Evolutionary conservation across 805 yeast species (phyloP).

Genomic region (Schwanniomyces yamadae): DNA sequence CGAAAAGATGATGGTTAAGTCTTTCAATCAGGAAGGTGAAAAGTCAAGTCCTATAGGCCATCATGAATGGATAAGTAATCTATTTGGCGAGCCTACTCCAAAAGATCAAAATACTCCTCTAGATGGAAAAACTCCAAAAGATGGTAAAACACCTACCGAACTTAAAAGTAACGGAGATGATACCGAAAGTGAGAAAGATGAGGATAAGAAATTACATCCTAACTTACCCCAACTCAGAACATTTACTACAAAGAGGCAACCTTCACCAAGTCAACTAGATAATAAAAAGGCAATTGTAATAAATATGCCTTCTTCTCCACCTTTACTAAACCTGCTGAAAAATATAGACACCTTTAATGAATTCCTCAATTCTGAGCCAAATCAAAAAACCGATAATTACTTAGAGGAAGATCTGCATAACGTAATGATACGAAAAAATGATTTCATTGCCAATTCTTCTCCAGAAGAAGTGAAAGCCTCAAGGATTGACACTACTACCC

Average conservation of each 20-base stretch:
- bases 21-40: conserved; percentile 26
- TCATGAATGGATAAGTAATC: conserved; percentile 43
- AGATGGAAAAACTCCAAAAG: conserved; percentile 20
- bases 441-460: conserved; percentile 11
- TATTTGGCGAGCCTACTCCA: conserved; percentile 44
- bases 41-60: conserved; percentile 37
- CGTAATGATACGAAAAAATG: not conserved
- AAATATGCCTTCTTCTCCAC: conserved; percentile 45
- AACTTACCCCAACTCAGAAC: conserved; percentile 31
- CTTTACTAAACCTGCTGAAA: conserved; percentile 20
- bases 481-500: conserved; percentile 36
- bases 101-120: conserved; percentile 28
- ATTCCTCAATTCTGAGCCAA: conserved; percentile 13
- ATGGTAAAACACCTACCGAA: conserved; percentile 5
- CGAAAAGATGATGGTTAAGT: conserved; percentile 25
- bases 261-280: conserved; percentile 17
- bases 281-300: conserved; percentile 21
- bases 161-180: conserved; percentile 12
- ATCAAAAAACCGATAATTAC: not conserved
- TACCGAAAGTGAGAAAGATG: conserved; percentile 10
- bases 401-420: conserved; percentile 3
- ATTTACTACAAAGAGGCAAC: conserved; percentile 26
- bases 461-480: conserved; percentile 36
- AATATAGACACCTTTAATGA: conserved; percentile 14
- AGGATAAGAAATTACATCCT: conserved; percentile 19